These are phyloP conservation scores for Falciphora oryzae DNA, from an alignment of 2,329 filamentous ascomycete genomes.

Conservation along the genomic window DNA sequence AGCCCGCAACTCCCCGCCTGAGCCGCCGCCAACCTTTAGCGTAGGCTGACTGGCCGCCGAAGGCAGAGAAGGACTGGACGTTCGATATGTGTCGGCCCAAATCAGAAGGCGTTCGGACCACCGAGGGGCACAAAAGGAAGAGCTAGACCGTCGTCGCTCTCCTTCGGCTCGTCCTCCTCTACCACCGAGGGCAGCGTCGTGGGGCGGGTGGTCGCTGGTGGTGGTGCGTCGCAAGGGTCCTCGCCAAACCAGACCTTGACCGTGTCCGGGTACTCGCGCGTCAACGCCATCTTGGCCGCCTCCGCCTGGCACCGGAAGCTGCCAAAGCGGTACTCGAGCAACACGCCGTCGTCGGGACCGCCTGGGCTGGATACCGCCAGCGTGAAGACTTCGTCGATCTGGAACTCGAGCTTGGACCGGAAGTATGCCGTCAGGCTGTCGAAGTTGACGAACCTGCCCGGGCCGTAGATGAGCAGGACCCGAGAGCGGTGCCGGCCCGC, in stretches of 20 bases:
- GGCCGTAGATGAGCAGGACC: conserved; percentile 45
- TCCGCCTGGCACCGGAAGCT: conserved; percentile 51
- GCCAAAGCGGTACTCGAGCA: conserved; percentile 44
- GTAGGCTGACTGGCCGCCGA: not conserved
- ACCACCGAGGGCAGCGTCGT: not conserved
- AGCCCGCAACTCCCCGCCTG: not conserved
- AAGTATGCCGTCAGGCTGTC: conserved; percentile 35
- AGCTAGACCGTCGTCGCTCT: not conserved
- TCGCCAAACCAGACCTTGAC: conserved; percentile 17
- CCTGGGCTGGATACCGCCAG: conserved; percentile 20
- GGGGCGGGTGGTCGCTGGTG: not conserved
- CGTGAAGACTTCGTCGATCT: conserved; percentile 37
- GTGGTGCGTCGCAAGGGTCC: conserved; percentile 14
- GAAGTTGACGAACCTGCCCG: conserved; percentile 37
- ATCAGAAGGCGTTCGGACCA: not conserved
- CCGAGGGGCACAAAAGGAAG: not conserved
- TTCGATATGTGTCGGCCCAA: too few relatives aligned
- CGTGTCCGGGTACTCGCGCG: conserved; percentile 18
- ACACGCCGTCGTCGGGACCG: conserved; percentile 18
- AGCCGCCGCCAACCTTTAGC: not conserved
- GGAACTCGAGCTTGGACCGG: conserved; percentile 35
- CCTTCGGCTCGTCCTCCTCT: not conserved
- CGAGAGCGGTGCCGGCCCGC: conserved; percentile 32
- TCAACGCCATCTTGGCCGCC: conserved; percentile 32
- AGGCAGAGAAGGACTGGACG: not conserved